Evolutionary conservation across 139 green algal species (phyloP).

Genomic region (Tetradesmus obliquus): DNA sequence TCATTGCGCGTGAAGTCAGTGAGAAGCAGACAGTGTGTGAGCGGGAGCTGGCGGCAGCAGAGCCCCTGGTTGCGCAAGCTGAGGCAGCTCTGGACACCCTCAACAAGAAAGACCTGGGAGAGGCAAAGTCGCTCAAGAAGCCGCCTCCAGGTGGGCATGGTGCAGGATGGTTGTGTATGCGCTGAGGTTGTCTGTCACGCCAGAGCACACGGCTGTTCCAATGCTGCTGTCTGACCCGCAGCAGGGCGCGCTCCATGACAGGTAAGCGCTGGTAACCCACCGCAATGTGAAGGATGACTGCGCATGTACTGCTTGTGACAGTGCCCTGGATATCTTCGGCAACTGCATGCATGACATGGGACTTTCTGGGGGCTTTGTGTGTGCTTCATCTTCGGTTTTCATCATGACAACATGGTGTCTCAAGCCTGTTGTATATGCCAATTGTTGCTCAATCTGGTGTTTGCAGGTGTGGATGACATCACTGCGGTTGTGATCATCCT

Average conservation of each 20-base stretch:
- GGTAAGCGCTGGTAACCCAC: too few species aligned
- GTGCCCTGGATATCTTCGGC: too few species aligned
- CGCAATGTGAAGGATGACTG: too few species aligned
- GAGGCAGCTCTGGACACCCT: conserved; percentile 90
- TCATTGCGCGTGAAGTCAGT: conserved; percentile 84
- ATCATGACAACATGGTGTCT: neutral
- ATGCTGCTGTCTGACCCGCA: neutral
- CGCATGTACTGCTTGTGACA: too few species aligned
- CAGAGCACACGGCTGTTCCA: neutral
- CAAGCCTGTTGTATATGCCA: neutral
- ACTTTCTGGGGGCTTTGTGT: too few species aligned
- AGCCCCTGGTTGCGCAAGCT: conserved; percentile 87
- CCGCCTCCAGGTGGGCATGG: conserved; percentile 64
- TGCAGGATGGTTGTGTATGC: conserved; percentile 1
- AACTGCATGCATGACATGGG: too few species aligned
- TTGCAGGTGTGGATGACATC: conserved; percentile 89
- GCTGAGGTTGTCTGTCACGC: neutral
- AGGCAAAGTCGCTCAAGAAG: conserved; percentile 93
- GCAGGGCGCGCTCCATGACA: too few species aligned
- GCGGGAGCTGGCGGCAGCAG: conserved; percentile 84
- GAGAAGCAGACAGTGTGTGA: conserved; percentile 87
- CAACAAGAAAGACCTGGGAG: conserved; percentile 91
- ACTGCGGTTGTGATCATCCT: conserved; percentile 89
- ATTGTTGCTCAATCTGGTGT: neutral
- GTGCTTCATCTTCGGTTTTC: too few species aligned